phyloP scores from a whole-genome alignment of 2,329 filamentous ascomycete genomes.

The Penicillium rolfsii region DNA sequence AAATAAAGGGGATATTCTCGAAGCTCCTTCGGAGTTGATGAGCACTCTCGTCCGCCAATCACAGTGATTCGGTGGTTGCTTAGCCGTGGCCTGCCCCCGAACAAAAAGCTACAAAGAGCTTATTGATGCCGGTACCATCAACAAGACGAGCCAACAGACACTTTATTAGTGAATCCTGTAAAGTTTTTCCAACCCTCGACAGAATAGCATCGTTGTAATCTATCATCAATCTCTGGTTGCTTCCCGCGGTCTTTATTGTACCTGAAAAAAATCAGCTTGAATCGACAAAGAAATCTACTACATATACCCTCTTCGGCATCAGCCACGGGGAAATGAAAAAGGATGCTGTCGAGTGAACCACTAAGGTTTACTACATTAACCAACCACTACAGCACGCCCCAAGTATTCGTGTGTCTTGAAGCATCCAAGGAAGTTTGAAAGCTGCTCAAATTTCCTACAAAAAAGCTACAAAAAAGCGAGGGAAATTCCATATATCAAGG shows the following conservation, averaged over 20 bases:
- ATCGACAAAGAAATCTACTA: neutral
- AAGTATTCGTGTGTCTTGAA: neutral
- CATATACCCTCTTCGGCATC: neutral
- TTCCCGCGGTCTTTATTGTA: neutral
- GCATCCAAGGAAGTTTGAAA: conserved; percentile 9
- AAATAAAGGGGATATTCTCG: conserved; percentile 16
- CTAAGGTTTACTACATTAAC: neutral
- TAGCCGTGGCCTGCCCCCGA: neutral
- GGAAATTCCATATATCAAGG: neutral
- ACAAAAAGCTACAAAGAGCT: neutral
- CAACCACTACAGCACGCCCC: neutral
- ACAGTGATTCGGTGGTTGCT: neutral
- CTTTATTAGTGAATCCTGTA: neutral
- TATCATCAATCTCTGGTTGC: conserved; percentile 1
- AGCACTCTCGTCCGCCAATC: conserved; percentile 18
- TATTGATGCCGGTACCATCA: neutral
- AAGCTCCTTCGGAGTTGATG: conserved; percentile 12
- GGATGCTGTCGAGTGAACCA: neutral
- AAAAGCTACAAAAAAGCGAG: conserved; percentile 15
- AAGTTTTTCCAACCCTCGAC: no score
- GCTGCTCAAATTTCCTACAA: conserved; percentile 3
- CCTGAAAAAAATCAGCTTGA: neutral
- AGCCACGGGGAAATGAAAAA: neutral
- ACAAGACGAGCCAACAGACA: neutral
- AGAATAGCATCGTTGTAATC: neutral